These are phyloP conservation scores for Zopfia rhizophila DNA, from an alignment of 2,329 filamentous ascomycete genomes.

Conservation along the genomic window DNA sequence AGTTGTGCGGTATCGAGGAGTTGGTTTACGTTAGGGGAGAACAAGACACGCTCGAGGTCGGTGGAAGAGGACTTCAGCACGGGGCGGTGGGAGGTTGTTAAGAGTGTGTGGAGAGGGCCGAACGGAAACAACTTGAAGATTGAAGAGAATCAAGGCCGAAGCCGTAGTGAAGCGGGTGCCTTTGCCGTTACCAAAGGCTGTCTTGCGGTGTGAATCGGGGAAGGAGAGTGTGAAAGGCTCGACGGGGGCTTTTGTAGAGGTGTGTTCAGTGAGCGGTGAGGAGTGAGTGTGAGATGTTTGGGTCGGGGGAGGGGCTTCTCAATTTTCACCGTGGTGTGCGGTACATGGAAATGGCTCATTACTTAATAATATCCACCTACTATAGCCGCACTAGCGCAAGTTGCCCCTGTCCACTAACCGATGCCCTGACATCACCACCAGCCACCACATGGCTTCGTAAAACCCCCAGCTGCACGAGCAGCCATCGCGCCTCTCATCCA, in stretches of 20 bases:
- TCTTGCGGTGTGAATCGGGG: slow-evolving; percentile 23
- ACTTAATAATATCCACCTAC: slow-evolving; percentile 23
- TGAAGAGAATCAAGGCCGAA: slow-evolving; percentile 53
- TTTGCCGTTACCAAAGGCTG: slow-evolving; percentile 57
- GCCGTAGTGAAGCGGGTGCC: slow-evolving; percentile 57
- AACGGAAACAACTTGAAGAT: slow-evolving; percentile 60
- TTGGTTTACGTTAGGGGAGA: slow-evolving; percentile 54
- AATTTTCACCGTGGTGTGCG: slow-evolving; percentile 39
- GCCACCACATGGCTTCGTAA: slow-evolving; percentile 11
- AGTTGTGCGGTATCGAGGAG: slow-evolving; percentile 68
- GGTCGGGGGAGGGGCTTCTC: slow-evolving; percentile 20
- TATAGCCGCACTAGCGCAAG: slow-evolving; percentile 14
- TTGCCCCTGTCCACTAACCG: slow-evolving; percentile 6
- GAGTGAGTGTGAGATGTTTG: slow-evolving; percentile 17
- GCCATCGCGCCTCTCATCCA: slow-evolving; percentile 9
- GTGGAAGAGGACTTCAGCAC: slow-evolving; percentile 47
- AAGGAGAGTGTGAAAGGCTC: slow-evolving; percentile 15
- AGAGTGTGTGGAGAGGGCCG: slow-evolving; percentile 59
- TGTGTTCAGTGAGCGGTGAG: slow-evolving; percentile 1
- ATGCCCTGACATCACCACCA: slow-evolving; percentile 28
- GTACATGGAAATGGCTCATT: slow-evolving; percentile 32
- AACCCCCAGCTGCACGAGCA: slow-evolving; percentile 14
- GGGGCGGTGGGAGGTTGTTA: slow-evolving; percentile 61
- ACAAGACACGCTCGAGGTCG: slow-evolving; percentile 55
- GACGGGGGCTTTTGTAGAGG: slow-evolving; percentile 15